These are phyloP conservation scores for Mercurialis annua DNA, from an alignment of 345 rosid genomes.

Conservation along the genomic window DNA sequence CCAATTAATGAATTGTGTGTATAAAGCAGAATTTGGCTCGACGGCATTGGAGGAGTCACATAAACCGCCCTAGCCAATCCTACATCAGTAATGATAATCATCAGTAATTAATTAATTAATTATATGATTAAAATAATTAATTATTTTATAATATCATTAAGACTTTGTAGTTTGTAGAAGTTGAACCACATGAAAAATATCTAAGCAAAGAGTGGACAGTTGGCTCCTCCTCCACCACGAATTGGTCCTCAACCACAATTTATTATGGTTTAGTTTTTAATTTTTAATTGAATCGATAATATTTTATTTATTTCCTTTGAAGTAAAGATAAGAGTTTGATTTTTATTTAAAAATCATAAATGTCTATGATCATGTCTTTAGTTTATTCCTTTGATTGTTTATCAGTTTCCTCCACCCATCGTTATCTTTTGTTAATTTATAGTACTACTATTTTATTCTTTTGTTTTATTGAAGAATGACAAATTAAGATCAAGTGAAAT, in stretches of 20 bases:
- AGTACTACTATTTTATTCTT: no score
- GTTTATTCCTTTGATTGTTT: not conserved
- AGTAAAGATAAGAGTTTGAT: conserved; percentile 2
- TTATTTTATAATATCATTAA: no score
- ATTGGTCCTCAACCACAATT: conserved; percentile 38
- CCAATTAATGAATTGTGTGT: not conserved
- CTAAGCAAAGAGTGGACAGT: conserved; percentile 14
- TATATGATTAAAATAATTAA: not conserved
- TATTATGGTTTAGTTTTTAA: not conserved
- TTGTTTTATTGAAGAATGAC: no score
- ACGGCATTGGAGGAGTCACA: not conserved
- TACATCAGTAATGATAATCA: not conserved
- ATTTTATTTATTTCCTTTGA: conserved; percentile 1
- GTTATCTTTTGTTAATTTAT: not conserved
- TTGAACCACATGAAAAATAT: conserved; percentile 8
- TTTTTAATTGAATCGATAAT: not conserved
- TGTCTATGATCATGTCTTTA: not conserved
- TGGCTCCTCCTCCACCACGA: conserved; percentile 35
- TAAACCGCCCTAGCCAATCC: not conserved
- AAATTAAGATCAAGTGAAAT: no score
- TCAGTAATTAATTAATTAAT: not conserved
- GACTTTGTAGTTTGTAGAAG: not conserved
- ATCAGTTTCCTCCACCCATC: not conserved
- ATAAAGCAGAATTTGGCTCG: not conserved
- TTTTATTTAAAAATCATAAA: not conserved